Percentiles rank a stretch among this genome's conserved stretches.
These are phyloP conservation scores for Beauveria scarabaeidicola DNA, from an alignment of 2,329 filamentous ascomycete species.

Conservation along the genomic window DNA sequence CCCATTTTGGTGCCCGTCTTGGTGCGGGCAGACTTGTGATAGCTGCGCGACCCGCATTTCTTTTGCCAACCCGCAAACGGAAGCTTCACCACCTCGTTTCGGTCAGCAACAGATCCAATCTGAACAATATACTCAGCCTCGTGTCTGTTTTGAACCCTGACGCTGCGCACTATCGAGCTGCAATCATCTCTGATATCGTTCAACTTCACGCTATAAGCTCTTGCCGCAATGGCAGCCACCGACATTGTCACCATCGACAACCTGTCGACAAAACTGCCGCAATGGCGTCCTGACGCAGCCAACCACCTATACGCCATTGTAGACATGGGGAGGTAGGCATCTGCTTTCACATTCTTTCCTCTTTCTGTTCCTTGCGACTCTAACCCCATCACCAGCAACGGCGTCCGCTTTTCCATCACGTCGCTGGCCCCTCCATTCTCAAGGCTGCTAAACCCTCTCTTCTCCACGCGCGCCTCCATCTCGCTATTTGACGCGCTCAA, in stretches of 20 bases:
- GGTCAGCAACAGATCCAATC: background rate
- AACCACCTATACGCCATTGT: slow-evolving; percentile 49
- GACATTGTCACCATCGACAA: slow-evolving; percentile 45
- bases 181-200: background rate
- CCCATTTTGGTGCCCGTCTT: background rate
- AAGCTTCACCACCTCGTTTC: background rate
- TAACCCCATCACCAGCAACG: slow-evolving; percentile 53
- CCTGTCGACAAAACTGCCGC: slow-evolving; percentile 37
- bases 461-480: slow-evolving; percentile 68
- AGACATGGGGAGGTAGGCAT: slow-evolving; percentile 48
- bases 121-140: background rate
- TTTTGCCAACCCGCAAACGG: slow-evolving; percentile 1
- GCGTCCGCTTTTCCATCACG: slow-evolving; percentile 86
- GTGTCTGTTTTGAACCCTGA: background rate
- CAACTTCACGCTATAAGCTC: background rate
- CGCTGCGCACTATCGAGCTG: background rate
- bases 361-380: background rate
- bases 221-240: slow-evolving; percentile 22
- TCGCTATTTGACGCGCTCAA: slow-evolving; percentile 79
- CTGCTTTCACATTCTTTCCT: slow-evolving; percentile 9
- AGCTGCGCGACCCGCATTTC: background rate
- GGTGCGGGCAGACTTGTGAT: background rate
- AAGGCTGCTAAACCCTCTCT: slow-evolving; percentile 68
- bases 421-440: slow-evolving; percentile 63
- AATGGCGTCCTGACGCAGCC: slow-evolving; percentile 37